Conservation (phyloP, 257 asterid species). For the Plantago major region DNA sequence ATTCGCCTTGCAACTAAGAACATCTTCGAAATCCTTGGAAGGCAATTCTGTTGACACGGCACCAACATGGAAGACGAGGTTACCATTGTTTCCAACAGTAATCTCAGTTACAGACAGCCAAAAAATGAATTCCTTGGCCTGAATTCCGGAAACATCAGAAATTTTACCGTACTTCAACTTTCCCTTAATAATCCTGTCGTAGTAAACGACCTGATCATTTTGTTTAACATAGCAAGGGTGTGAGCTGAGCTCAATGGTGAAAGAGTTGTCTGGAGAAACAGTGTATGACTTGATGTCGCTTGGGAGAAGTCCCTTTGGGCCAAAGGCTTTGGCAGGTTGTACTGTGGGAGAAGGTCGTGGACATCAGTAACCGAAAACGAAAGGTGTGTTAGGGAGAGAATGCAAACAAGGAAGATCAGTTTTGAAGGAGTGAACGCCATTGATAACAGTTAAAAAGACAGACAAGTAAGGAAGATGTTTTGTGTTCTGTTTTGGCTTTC, state of each 20-base stretch:
- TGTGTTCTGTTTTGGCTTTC: too few relatives aligned
- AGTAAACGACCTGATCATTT: slow-evolving; percentile 50
- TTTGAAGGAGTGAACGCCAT: slow-evolving; percentile 23
- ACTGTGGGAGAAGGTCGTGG: slow-evolving; percentile 40
- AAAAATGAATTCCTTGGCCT: too few relatives aligned
- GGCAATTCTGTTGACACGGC: too few relatives aligned
- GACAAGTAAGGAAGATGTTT: too few relatives aligned
- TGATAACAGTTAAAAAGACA: neutral
- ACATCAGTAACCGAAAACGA: slow-evolving; percentile 27
- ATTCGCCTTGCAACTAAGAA: too few relatives aligned
- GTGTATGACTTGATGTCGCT: slow-evolving; percentile 33
- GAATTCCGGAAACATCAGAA: too few relatives aligned
- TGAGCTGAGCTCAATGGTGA: slow-evolving; percentile 35
- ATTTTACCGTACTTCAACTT: too few relatives aligned
- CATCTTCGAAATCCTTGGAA: too few relatives aligned
- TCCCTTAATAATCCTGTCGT: too few relatives aligned
- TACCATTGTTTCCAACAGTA: too few relatives aligned
- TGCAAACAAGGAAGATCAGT: slow-evolving; percentile 29
- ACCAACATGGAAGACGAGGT: too few relatives aligned
- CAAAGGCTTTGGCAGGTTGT: slow-evolving; percentile 25
- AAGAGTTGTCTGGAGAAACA: slow-evolving; percentile 34
- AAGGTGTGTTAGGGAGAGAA: slow-evolving; percentile 7
- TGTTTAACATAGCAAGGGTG: slow-evolving; percentile 58
- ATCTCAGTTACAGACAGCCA: too few relatives aligned
- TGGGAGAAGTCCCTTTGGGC: slow-evolving; percentile 12